Evolutionary conservation across 2,329 filamentous ascomycete genomes (phyloP).

Genomic region (Fusarium sp.): DNA sequence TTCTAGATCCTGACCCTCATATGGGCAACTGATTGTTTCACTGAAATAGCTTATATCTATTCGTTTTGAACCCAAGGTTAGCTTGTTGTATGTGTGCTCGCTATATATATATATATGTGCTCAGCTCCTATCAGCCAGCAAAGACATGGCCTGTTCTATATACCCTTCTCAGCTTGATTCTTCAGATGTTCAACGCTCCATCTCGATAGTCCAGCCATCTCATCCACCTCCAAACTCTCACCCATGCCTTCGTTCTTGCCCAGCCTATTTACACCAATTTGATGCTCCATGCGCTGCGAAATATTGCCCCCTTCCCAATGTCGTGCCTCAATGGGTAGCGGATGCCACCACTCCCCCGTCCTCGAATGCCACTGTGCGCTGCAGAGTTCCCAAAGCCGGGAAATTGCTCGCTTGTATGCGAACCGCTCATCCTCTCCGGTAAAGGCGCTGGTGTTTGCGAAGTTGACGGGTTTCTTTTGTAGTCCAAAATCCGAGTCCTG

Average conservation of each 20-base stretch:
- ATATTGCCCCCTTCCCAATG: conserved; percentile 67
- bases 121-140: not conserved
- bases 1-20: conserved; percentile 29
- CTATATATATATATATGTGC: not conserved
- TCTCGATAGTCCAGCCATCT: conserved; percentile 52
- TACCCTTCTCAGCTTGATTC: conserved; percentile 33
- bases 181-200: conserved; percentile 50
- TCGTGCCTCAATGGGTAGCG: conserved; percentile 68
- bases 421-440: conserved; percentile 85
- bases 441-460: conserved; percentile 72
- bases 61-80: not conserved
- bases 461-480: conserved; percentile 62
- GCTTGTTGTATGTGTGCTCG: not conserved
- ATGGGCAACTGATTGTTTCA: conserved; percentile 28
- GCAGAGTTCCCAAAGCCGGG: conserved; percentile 85
- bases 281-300: conserved; percentile 36
- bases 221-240: conserved; percentile 49
- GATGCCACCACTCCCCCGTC: conserved; percentile 74
- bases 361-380: conserved; percentile 75
- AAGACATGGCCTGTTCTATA: conserved; percentile 9
- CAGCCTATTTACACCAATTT: conserved; percentile 1
- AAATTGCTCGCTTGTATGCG: conserved; percentile 79
- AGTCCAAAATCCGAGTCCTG: conserved; percentile 65
- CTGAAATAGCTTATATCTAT: conserved; percentile 8
- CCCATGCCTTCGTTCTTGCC: conserved; percentile 47